Base-by-base conservation (phyloP, 176 grass and related monocot genomes). In the Ampelocalamus luodianensis region DNA sequence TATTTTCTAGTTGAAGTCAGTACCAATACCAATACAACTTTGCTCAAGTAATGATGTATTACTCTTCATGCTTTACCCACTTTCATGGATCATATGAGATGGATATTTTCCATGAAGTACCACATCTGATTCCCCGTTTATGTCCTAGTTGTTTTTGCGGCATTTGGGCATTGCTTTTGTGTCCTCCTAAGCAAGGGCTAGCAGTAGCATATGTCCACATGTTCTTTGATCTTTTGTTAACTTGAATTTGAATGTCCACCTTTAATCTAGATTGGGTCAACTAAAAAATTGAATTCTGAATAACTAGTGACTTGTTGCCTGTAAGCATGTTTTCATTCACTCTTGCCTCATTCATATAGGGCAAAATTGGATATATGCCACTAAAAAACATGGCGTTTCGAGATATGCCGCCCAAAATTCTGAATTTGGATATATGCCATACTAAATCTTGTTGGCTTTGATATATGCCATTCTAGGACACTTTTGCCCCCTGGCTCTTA, bases 1-100 rank as follows among this genome's bases (percentile, higher is more conserved):
- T 36, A 60, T 86, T 87, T 85, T 68, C 49, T 62, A 36, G 17
- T 85, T 68, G 6, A 74, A 76, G 34, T 71, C 37, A 70, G 49
- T 81, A 39, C 34, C 45, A 42, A 23, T 38, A 74, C 10, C 71
- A 49, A 39, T 60, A 22, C 46, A 14, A 51, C 44, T 66, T 42
- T 53, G 45, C 18, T 34, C 45, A 71, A 77, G 36, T 66, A 20
- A 71, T 86, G 24, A 15, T 72, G 36, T 37, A 22, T 79, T 74
- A 22, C 3, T 45, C 20, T 58, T 54, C 26, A 74, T 89, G 51
- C 32, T 43, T 27, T 73, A 50, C 29, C 62, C 8, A 63, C 29
- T 81, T 85, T 68, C 62, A 89, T 62, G 42, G 32, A 40, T 49
- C 69, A 32, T 66, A 70, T 53, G n/a, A 39, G 48, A 75, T 76